Evolutionary conservation across 2,329 filamentous ascomycete genomes (phyloP).

Genomic region (Teratosphaeria gauchensis): DNA sequence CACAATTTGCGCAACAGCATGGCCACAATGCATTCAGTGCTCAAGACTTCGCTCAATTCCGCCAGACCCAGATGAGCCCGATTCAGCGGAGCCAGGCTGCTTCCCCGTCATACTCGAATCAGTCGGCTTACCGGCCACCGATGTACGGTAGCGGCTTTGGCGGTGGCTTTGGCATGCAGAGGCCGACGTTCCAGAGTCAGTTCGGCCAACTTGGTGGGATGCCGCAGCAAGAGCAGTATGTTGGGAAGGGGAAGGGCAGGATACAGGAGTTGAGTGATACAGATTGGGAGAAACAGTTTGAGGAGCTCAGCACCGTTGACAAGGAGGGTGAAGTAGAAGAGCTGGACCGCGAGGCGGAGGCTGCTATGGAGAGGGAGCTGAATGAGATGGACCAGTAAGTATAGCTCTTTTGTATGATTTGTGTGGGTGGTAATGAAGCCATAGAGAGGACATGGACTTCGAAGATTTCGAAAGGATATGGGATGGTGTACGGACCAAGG

Average conservation of each 20-base stretch:
- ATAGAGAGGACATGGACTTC: constrained; percentile 32
- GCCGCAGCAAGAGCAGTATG: constrained; percentile 31
- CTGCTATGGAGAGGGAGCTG: constrained; percentile 74
- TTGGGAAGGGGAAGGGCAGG: constrained; percentile 73
- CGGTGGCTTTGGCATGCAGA: constrained; percentile 45
- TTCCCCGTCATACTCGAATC: constrained; percentile 40
- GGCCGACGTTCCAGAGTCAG: constrained; percentile 19
- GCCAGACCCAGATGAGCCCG: constrained; percentile 57
- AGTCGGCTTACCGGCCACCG: constrained; percentile 43
- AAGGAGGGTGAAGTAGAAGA: constrained; percentile 39
- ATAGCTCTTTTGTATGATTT: constrained; percentile 2
- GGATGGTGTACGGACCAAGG: constrained; percentile 69
- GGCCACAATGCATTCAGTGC: constrained; percentile 51
- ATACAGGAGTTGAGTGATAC: constrained; percentile 87
- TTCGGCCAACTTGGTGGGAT: constrained; percentile 29
- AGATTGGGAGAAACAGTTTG: constrained; percentile 95
- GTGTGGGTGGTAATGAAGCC: background rate
- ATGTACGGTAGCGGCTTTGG: constrained; percentile 47
- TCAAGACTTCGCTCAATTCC: constrained; percentile 81
- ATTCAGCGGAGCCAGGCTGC: constrained; percentile 30
- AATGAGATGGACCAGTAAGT: constrained; percentile 82
- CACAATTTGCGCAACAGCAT: constrained; percentile 17
- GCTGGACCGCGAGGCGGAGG: constrained; percentile 55
- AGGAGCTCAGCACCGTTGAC: constrained; percentile 67
- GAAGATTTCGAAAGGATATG: constrained; percentile 87